phyloP scores from a whole-genome alignment of 164 flowering plant genomes.

The Vitis labrusca region DNA sequence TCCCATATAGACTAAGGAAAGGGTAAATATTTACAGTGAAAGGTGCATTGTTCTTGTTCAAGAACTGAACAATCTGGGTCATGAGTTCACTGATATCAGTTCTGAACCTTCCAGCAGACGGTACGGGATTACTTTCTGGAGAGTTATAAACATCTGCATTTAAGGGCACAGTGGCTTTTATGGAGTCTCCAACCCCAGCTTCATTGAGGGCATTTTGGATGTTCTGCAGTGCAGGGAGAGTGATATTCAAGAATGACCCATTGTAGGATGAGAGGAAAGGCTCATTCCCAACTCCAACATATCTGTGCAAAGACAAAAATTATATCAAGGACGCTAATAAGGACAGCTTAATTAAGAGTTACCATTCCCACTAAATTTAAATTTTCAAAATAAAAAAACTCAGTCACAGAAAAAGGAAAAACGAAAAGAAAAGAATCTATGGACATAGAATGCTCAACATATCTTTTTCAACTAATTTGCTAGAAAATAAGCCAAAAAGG shows the following conservation, averaged over 20 bases:
- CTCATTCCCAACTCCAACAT: slow-evolving; percentile 92
- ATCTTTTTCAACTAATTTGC: background rate
- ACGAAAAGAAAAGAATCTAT: background rate
- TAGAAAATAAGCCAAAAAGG: background rate
- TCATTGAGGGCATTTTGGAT: slow-evolving; percentile 80
- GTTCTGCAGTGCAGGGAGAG: slow-evolving; percentile 78
- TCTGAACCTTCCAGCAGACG: slow-evolving; percentile 78
- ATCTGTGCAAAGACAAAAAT: slow-evolving; percentile 34
- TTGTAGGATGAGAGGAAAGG: slow-evolving; percentile 78
- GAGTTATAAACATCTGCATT: slow-evolving; percentile 94
- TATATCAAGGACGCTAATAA: background rate
- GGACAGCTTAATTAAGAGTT: background rate
- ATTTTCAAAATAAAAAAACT: background rate
- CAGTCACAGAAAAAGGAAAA: background rate
- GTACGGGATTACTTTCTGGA: slow-evolving; percentile 30
- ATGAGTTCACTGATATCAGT: slow-evolving; percentile 56
- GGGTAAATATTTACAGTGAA: slow-evolving; percentile 91
- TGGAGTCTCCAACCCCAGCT: slow-evolving; percentile 59
- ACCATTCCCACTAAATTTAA: background rate
- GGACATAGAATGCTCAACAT: background rate
- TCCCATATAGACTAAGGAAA: slow-evolving; percentile 74
- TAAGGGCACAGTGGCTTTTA: slow-evolving; percentile 79
- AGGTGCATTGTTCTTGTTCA: slow-evolving; percentile 54
- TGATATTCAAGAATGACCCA: slow-evolving; percentile 41
- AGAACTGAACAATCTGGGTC: slow-evolving; percentile 58